Base-by-base conservation (phyloP, 2,329 filamentous ascomycete genomes). In the Pseudogymnoascus destructans region DNA sequence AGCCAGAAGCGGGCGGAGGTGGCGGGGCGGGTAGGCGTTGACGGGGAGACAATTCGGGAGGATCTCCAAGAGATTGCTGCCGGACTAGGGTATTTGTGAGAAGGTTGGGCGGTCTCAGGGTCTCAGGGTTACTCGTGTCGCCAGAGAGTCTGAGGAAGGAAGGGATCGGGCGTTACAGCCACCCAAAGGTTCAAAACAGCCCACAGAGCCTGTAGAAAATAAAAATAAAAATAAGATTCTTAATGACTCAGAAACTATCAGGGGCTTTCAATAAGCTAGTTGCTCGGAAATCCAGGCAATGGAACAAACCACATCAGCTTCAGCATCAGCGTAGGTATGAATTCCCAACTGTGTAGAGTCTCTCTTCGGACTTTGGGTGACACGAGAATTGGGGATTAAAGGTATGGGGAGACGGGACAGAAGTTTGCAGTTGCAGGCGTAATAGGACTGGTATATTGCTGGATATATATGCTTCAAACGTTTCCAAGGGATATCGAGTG, bases 1-100 rank as follows among this genome's bases (percentile, higher is more conserved):
- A 84, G 83, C 42, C 83, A 85, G 55, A 81, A 85, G 63, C 75
- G 85, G 64, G 78, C 76, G 5, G 90, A 95, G 71, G 82, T 92
- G 49, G 79, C 89, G 1, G 80, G 82, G 0, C 80, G 89, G 63
- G 85, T 87, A 2, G 91, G 89, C 9, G 79, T 75, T 0, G 79
- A 81, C 61, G 77, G 81, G 17, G 85, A 80, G 72, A 82, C 84
- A 67, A 76, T 91, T 63, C 77, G 85, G 66, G 81, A 77, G 1
- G 87, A 93, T 74, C 68, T 91, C 66, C 83, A 86, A 64, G 75
- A 76, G 1, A 71, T 81, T 59, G 62, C 87, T 27, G 77, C 77
- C 59, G 86, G 86, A 0, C 68, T 90, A 68, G 73, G 72, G 21
- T 84, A 79, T 69, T 74, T 81, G 62, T 78, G 61, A 64, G 17